Evolutionary conservation across 345 rosid genomes (phyloP), one percentile per base, ranked within the genome.

Genomic region (Linum trigynum): DNA sequence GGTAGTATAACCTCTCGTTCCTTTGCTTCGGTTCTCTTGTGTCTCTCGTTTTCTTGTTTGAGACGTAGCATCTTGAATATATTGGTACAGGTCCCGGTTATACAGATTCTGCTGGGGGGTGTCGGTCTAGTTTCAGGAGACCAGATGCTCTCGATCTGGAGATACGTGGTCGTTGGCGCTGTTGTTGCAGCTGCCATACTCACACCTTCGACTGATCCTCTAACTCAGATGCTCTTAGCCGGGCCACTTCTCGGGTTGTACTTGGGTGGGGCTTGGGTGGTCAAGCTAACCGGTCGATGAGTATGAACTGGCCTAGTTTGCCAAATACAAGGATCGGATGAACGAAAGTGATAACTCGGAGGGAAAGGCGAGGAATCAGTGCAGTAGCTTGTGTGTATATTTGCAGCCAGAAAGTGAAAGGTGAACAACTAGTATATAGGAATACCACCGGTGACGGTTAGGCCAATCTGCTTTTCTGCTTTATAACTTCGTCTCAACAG

Each of bases 191-290:
- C 99, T 36, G 99, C 99, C 41, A 83, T 94, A 10, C 80, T 94
- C 50, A 94, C 99, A 7, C 99, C 99, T 56, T 92, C 99, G 10
- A 90, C 97, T 3, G 97, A 94, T 74, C 99, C 99, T 76, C 90
- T 94, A 15, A 94, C 99, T 63, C 99, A 90, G 76, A 37, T 90
- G 79, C 96, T 94, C 75, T 76, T 90, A 56, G 99, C 99, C 11
- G 81, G 75, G 3, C 99, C 99, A 1, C 96, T 90, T 72, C 78
- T 94, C 0, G 97, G 99, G 59, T 96, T 94, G 55, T 90, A 90
- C 76, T 75, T 94, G 43, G 99, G 99, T 14, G 97, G 97, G 40
- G 97, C 97, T 32, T 94, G 95, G 95, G 63, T 82, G 71, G 96
- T 90, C 58, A 92, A 92, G 89, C 80, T 90, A 57, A 80, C 75